Evolutionary conservation across 75 land plant species (phyloP), one percentile per base, ranked within the genome.

Genomic region (Picea sitchensis): DNA sequence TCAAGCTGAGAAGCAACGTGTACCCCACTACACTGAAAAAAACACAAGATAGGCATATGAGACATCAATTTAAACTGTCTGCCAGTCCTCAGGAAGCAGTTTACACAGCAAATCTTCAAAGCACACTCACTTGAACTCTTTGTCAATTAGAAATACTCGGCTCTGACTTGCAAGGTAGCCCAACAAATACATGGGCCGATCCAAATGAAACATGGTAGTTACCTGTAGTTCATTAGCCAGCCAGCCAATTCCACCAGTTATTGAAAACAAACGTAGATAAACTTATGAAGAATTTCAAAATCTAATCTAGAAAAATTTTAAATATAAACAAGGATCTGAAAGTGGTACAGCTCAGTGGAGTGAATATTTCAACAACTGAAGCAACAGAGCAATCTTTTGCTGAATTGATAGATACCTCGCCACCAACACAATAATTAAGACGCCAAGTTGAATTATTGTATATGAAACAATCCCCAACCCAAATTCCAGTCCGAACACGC

Each of bases 381-480:
- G 38, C 31, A 80, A 31, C 30, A 44, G 74, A 71, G 54, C 2
- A 44, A 71, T 44, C 9, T 71, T 44, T 8, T 7, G 4, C 56
- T 71, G 44, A 44, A 71, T 44, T 41, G 23, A 20, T 44, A 11
- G 31, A 59, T 88, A 97, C 99, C 99, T 97, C 99, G 41, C 99
- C 99, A 78, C 99, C 99, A 87, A 97, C 99, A 84, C 98, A 97
- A 80, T 97, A 97, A 81, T 95, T 97, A 11, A 97, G 96, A 38
- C 96, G 82, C 96, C 94, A 95, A 36, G 98, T 79, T 59, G 99
- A 97, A 75, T 97, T 97, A 86, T 91, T 97, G 84, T 97, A 97
- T 75, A 97, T 97, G 81, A 97, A 97, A 81, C 99, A 97, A 77
- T 97, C 99, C n/a, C 99, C 99, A 80, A 97, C 99, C 99, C 99